Base-by-base conservation (phyloP, 805 yeast genomes). In the Wickerhamiella cacticola region DNA sequence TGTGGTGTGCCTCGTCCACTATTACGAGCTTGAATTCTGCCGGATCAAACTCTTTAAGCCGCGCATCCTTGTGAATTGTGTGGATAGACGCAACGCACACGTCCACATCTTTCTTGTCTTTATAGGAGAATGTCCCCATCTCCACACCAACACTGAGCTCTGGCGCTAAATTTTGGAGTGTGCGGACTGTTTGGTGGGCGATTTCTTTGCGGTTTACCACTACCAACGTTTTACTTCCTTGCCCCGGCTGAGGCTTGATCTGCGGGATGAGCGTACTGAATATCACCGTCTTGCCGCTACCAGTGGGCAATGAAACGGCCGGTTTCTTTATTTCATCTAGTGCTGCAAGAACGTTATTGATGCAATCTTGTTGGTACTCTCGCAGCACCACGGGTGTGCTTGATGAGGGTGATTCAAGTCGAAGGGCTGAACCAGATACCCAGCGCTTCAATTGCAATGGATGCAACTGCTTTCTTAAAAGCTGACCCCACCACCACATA, bases 1-100 rank as follows among this genome's bases (percentile, higher is more conserved):
- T 80, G 63, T 88, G 96, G 59, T 88, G 97, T 35, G 95, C 94
- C 61, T 88, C 97, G 63, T 88, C 97, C 2, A 88, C 69, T 18
- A 88, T 77, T 15, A 89, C 74, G 26, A 87, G 69, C 58, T 84
- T 81, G 65, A 73, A 80, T n/a, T 75, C 74, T 2, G 48, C 43
- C 0, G 88, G 80, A 48, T 74, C 62, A 56, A 79, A 82, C 41
- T 67, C 63, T 1, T 64, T 63, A 16, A 84, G 63, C 41, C 92
- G 61, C 0, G 63, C 54, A 13, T 69, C 60, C 16, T 78, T 63
- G 5, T 65, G 59, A 44, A 87, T 59, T 0, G 92, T 74, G 19
- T 79, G 86, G 0, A 85, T 82, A 0, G 94, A 82, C 0, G 85
- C 95, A 6, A 88, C 76, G 1, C 82, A 66, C 2, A 87, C 76